These are phyloP conservation scores for Arabidopsis arenosa DNA, from an alignment of 345 rosid genomes.

Conservation along the genomic window DNA sequence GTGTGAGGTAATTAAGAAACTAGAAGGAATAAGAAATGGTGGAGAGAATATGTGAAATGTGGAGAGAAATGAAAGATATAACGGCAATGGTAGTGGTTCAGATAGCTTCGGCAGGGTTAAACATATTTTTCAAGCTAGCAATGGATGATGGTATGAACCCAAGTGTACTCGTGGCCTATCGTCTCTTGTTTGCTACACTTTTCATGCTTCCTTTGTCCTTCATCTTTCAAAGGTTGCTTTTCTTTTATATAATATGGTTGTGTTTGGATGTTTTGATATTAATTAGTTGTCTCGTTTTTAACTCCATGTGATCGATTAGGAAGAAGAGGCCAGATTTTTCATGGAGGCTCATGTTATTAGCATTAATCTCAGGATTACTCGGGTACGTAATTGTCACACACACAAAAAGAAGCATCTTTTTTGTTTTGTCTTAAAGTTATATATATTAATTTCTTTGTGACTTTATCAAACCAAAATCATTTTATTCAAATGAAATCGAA, in stretches of 20 bases:
- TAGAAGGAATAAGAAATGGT: conserved; percentile 18
- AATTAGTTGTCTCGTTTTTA: not conserved
- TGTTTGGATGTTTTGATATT: conserved; percentile 10
- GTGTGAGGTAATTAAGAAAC: not conserved
- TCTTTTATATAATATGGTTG: not conserved
- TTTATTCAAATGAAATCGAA: not conserved
- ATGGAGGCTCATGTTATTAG: conserved; percentile 50
- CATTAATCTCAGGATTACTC: conserved; percentile 54
- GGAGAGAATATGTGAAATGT: conserved; percentile 29
- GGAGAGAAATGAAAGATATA: conserved; percentile 40
- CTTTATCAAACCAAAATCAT: not conserved
- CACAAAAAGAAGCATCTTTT: not conserved
- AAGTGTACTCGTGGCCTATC: conserved; percentile 49
- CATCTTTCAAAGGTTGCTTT: conserved; percentile 49
- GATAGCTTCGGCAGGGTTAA: conserved; percentile 42
- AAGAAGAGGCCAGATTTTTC: conserved; percentile 57
- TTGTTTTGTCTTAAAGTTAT: not conserved
- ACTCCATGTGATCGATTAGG: conserved; percentile 42
- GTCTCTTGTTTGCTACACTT: conserved; percentile 47
- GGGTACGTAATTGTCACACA: conserved; percentile 50
- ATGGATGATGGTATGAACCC: conserved; percentile 48
- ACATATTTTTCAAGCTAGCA: conserved; percentile 49
- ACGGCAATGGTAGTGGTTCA: conserved; percentile 50
- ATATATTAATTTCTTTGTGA: not conserved
- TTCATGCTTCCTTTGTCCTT: conserved; percentile 47